Base-by-base conservation (phyloP, 2,329 filamentous ascomycete genomes). In the Exophiala oligosperma region DNA sequence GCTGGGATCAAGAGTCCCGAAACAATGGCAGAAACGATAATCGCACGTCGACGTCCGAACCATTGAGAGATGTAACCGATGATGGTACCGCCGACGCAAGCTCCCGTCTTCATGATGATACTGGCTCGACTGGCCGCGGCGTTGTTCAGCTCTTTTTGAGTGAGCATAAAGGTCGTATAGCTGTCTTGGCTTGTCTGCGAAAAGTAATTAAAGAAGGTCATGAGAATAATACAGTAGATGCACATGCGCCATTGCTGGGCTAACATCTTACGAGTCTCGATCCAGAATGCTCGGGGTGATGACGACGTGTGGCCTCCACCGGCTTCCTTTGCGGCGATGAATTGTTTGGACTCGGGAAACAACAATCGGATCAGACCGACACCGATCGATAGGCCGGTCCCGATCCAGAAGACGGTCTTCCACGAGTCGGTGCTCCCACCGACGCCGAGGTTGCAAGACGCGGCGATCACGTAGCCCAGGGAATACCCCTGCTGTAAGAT, bases 401-500 rank as follows among this genome's bases (percentile, higher is more conserved):
- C 89, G 60, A 88, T 83, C 86, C 87, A 92, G 71, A 90, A 91
- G 46, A 91, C 84, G 0, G 79, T 88, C 77, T 91, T 92, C 88
- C 88, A 92, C 44, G 80, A 71, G 0, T 73, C 67, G 4, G 67
- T 70, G 5, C 28, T 54, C 43, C 71, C 87, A 32, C 89, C 88
- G 14, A 92, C 87, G 49, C 87, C 88, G 17, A 92, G 82, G 64
- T 89, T 92, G 67, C 84, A 85, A 68, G 85, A 88, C 2, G 89
- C 89, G 4, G 90, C 90, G 62, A 91, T 80, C 41, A 94, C 84
- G 68, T 93, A 93, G 32, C 90, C 90, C 63, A 92, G 82, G 0
- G 88, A 88, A 70, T 92, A 92, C 2, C 90, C 91, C 72, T 92
- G 89, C 68, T 94, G 91, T 17, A 93, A 75, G 51, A 94, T 89